These are phyloP conservation scores for Fusarium sp. DNA, from an alignment of 2,329 filamentous ascomycete genomes.

Conservation along the genomic window DNA sequence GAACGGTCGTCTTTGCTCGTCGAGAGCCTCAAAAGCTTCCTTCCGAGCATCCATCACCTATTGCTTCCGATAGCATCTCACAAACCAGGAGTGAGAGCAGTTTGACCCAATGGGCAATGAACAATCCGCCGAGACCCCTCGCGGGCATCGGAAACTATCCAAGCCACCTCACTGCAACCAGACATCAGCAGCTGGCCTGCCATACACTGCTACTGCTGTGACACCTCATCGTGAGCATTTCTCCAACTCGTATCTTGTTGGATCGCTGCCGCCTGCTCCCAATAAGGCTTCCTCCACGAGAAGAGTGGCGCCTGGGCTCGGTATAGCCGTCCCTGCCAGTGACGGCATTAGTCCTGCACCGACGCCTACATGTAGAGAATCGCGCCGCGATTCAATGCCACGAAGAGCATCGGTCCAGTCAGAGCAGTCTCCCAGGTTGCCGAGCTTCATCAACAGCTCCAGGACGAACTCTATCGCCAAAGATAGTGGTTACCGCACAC, in stretches of 20 bases:
- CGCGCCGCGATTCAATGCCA: slow-evolving; percentile 30
- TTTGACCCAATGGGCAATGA: slow-evolving; percentile 61
- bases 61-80: slow-evolving; percentile 28
- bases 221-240: slow-evolving; percentile 44
- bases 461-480: slow-evolving; percentile 30
- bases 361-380: slow-evolving; percentile 30
- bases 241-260: slow-evolving; percentile 49
- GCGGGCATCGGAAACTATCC: slow-evolving; percentile 61
- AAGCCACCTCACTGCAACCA: slow-evolving; percentile 60
- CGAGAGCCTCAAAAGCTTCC: slow-evolving; percentile 35
- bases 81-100: slow-evolving; percentile 25
- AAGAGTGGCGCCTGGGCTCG: slow-evolving; percentile 24
- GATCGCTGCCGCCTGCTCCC: slow-evolving; percentile 40
- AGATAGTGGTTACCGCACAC: slow-evolving; percentile 28
- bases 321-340: slow-evolving; percentile 35
- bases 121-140: slow-evolving; percentile 58
- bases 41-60: slow-evolving; percentile 25
- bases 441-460: slow-evolving; percentile 27
- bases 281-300: slow-evolving; percentile 30
- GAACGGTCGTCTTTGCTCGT: slow-evolving; percentile 39
- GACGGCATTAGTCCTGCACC: slow-evolving; percentile 23
- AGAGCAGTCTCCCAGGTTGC: slow-evolving; percentile 31
- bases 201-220: slow-evolving; percentile 51
- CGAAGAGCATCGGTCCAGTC: slow-evolving; percentile 37
- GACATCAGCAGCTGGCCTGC: slow-evolving; percentile 55